These are phyloP conservation scores for Isabelozyma heimii DNA, from an alignment of 805 yeast genomes.

Conservation along the genomic window DNA sequence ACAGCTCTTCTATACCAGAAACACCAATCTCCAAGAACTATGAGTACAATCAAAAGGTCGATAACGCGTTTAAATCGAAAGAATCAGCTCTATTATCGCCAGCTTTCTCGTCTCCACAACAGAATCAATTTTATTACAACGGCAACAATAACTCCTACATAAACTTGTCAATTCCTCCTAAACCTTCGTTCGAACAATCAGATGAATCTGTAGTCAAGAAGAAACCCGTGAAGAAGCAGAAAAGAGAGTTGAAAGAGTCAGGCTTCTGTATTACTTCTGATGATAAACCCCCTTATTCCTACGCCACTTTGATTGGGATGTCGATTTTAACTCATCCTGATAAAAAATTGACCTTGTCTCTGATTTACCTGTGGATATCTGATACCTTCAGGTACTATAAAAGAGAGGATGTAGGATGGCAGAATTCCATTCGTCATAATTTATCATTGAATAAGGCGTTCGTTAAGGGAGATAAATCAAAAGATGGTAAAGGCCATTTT, in stretches of 20 bases:
- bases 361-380: conserved; percentile 90
- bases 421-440: conserved; percentile 93
- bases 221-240: conserved; percentile 26
- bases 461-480: conserved; percentile 84
- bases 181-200: conserved; percentile 8
- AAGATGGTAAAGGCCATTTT: conserved; percentile 87
- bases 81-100: conserved; percentile 31
- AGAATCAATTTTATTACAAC: conserved; percentile 5
- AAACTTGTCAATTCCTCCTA: conserved; percentile 5
- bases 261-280: conserved; percentile 49
- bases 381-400: conserved; percentile 80
- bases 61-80: conserved; percentile 2
- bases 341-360: conserved; percentile 44
- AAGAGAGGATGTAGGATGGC: conserved; percentile 92
- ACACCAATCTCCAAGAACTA: conserved; percentile 7
- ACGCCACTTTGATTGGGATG: conserved; percentile 91
- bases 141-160: conserved; percentile 1
- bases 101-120: conserved; percentile 50
- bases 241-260: conserved; percentile 27
- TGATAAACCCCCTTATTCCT: conserved; percentile 88
- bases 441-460: conserved; percentile 91
- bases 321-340: conserved; percentile 80
- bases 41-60: conserved; percentile 2
- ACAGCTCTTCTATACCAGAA: conserved; percentile 5
- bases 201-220: conserved; percentile 27